A percentile compares a stretch with the other conserved stretches of the same genome.
Conservation (phyloP, 75 land plant species). For the Sequoiadendron giganteum region DNA sequence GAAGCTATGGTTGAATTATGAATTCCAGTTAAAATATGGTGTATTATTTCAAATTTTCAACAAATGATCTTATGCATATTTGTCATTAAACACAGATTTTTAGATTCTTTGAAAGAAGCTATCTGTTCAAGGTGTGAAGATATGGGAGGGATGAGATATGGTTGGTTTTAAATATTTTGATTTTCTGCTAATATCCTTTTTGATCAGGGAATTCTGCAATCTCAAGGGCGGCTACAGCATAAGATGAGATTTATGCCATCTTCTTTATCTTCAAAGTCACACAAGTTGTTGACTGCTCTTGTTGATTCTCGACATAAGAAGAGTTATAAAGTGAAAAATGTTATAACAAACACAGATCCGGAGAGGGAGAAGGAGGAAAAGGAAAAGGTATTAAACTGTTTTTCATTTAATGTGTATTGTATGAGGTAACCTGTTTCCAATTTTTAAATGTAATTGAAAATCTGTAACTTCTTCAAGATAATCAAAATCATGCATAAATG, state of each 20-base stretch:
- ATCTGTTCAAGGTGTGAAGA: not conserved
- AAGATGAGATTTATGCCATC: conserved; percentile 99
- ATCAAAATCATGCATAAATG: not conserved
- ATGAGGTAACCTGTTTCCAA: not conserved
- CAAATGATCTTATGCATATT: not conserved
- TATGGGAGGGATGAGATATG: not conserved
- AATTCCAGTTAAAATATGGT: not conserved
- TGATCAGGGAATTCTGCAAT: conserved; percentile 86
- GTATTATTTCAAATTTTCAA: not conserved
- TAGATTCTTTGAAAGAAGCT: not conserved
- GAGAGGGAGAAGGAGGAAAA: conserved; percentile 95
- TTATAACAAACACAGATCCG: conserved; percentile 91
- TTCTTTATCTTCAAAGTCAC: conserved; percentile 94
- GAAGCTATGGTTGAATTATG: not conserved
- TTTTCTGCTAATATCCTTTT: not conserved
- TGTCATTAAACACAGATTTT: not conserved
- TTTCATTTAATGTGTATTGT: not conserved
- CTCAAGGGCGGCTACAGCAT: conserved; percentile 80
- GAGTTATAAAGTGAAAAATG: conserved; percentile 90
- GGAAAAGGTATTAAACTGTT: conserved; percentile 62
- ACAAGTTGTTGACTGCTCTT: conserved; percentile 88
- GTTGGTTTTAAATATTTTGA: not conserved
- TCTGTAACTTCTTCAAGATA: not conserved
- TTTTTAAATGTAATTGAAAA: not conserved
- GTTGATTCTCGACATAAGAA: conserved; percentile 98